A percentile compares a stretch with the other conserved stretches of the same genome.
Evolutionary conservation across 2,329 filamentous ascomycete genomes (phyloP).

Genomic region (Ophiostoma sp.): DNA sequence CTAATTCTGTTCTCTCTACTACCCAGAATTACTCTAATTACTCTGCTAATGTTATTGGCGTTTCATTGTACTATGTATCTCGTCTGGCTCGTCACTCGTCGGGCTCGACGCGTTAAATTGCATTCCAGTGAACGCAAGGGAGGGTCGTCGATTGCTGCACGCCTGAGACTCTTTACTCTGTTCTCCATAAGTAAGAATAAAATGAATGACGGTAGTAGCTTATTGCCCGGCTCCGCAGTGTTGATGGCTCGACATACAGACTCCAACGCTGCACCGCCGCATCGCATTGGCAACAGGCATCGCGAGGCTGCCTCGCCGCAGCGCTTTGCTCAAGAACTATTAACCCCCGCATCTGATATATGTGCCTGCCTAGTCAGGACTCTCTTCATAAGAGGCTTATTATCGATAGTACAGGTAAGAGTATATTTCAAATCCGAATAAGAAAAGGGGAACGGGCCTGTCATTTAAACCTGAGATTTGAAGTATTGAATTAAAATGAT

Average conservation of each 20-base stretch:
- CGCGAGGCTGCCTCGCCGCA: constrained; percentile 1
- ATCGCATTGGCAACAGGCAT: background rate
- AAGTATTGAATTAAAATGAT: background rate
- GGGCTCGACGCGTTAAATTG: background rate
- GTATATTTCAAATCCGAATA: background rate
- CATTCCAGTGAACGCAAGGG: background rate
- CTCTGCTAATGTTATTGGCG: too few relatives aligned
- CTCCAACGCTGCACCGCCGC: too few relatives aligned
- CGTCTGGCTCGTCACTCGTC: background rate
- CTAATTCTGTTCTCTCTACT: too few relatives aligned
- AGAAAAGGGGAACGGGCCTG: constrained; percentile 1
- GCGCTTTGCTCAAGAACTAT: background rate
- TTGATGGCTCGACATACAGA: too few relatives aligned
- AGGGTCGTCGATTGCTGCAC: background rate
- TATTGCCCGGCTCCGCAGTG: background rate
- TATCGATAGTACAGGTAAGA: background rate
- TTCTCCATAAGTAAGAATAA: too few relatives aligned
- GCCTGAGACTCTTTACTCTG: background rate
- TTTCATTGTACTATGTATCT: background rate
- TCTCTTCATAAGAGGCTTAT: too few relatives aligned
- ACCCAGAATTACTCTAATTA: too few relatives aligned
- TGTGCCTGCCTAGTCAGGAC: too few relatives aligned
- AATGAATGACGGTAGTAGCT: background rate
- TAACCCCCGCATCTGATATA: too few relatives aligned
- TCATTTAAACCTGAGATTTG: background rate